Base-by-base conservation (phyloP, 768 basidiomycete genomes). In the Pulveroboletus sp. region DNA sequence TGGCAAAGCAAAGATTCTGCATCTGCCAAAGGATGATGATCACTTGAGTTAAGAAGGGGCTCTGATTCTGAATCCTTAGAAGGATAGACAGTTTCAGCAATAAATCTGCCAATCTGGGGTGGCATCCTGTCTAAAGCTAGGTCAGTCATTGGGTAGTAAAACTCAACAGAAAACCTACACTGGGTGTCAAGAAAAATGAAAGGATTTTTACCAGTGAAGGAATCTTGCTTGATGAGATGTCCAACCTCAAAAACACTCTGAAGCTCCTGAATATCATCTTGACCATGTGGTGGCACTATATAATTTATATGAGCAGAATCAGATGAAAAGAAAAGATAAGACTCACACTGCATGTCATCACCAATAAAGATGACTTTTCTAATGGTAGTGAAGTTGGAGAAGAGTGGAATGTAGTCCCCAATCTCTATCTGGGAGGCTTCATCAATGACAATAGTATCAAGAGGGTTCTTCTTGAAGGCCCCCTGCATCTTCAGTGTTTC, bases 241-340 rank as follows among this genome's bases (percentile, higher is more conserved):
- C 67, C 40, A n/a, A 87, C 61, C 51, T 91, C 89, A 78, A 92
- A 91, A 10, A 92, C 78, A 57, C 87, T 90, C 52, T 85, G 74
- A 12, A 91, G 71, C 2, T 76, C 76, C 48, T 75, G 63, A 34
- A 85, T 69, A 36, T 85, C 76, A 54, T 88, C 87, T 55, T 87
- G 79, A 9, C 87, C 89, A 81, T 75, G 79, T 2, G 90, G 90
- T 55, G 90, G 87, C 57, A 92, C 90, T 92, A 52, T 17, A 58
- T 25, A 31, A 38, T 65, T 17, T 58, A 48, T 53, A 51, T 61
- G 27, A 64, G 21, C 59, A 50, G 19, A 72, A 62, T 61, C 60
- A 52, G 58, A 59, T 8, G 51, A 69, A 32, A 70, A 70, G 32
- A 70, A 49, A 40, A 36, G 6, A 39, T 1, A 40, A 41, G 10